These are phyloP conservation scores for Hyparrhenia diplandra DNA, from an alignment of 176 grass and related monocot species.

Conservation along the genomic window DNA sequence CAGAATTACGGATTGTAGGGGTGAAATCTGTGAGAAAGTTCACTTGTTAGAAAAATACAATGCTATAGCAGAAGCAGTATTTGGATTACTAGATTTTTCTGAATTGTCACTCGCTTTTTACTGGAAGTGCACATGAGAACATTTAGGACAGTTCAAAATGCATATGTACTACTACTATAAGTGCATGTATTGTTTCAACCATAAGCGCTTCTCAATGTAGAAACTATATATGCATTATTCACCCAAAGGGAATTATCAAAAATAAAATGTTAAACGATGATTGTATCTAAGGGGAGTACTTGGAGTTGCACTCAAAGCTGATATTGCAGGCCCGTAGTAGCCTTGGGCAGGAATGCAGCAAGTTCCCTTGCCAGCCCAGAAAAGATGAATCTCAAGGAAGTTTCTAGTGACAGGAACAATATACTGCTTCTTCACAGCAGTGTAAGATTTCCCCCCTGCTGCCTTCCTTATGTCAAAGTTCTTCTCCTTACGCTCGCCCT, in stretches of 20 bases:
- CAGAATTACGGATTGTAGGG: constrained; percentile 42
- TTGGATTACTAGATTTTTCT: not conserved
- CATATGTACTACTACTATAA: not conserved
- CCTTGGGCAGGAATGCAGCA: constrained; percentile 71
- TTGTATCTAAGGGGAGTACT: constrained; percentile 27
- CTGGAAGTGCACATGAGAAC: not conserved
- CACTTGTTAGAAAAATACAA: constrained; percentile 27
- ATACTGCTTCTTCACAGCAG: constrained; percentile 55
- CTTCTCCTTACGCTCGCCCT: constrained; percentile 61
- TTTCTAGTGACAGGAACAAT: constrained; percentile 62
- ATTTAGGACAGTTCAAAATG: not conserved
- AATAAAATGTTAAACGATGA: not conserved
- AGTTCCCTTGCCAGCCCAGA: constrained; percentile 97
- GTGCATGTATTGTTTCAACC: not conserved
- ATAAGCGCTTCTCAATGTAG: not conserved
- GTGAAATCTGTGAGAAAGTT: constrained; percentile 52
- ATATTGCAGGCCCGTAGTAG: constrained; percentile 76
- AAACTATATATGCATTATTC: not conserved
- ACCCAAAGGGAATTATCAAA: not conserved
- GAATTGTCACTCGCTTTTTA: not conserved
- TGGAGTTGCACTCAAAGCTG: constrained; percentile 81
- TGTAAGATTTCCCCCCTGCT: constrained; percentile 50
- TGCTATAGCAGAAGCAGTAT: not conserved
- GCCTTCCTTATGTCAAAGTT: constrained; percentile 85
- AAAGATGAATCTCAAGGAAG: constrained; percentile 94